Evolutionary conservation across 2,329 filamentous ascomycete genomes (phyloP), one percentile per base, ranked within the genome.

Genomic region (Diaporthe sp.): DNA sequence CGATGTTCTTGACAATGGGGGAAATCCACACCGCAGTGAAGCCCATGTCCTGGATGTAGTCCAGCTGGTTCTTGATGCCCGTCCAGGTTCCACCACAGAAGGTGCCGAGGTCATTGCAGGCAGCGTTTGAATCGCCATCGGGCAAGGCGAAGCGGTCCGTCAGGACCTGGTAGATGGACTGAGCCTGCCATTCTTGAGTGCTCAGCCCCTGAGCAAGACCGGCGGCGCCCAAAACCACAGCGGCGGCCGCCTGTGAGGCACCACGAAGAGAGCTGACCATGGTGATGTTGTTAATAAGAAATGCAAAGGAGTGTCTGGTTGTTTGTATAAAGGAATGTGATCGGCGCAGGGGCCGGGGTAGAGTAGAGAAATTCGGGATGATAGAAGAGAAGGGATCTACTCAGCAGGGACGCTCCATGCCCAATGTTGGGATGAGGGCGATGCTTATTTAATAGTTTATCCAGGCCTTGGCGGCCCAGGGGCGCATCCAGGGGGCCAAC

Each of bases 71-170:
- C 27, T 65, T 63, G 70, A 71, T 71, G 10, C 70, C 70, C 2
- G 58, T 22, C 70, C 70, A 71, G 25, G 70, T 71, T 47, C 70
- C 70, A 7, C 70, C 70, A n/a, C 70, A 71, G 58, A 53, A 71
- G 25, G 56, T 65, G 15, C 47, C 56, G 44, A 63, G 47, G 22
- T 63, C 70, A 32, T 71, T 63, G 42, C 70, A 71, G 27, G 56
- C 32, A 17, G 70, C 56, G 19, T 50, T 55, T 8, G 70, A 61
- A n/a, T 59, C 58, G 42, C 59, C 59, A 39, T 71, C 70, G 1
- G 70, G 56, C n/a, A 50, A 19, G 10, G 56, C 58, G 35, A 71
- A 71, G 25, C 70, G 44, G n/a, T 71, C 70, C 17, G 70, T 71
- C 27, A 71, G 30, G 22, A 71, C 70, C 15, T 71, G 70, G n/a